These are phyloP conservation scores for Colletotrichum australisinense DNA, from an alignment of 2,329 filamentous ascomycete species.

Conservation along the genomic window DNA sequence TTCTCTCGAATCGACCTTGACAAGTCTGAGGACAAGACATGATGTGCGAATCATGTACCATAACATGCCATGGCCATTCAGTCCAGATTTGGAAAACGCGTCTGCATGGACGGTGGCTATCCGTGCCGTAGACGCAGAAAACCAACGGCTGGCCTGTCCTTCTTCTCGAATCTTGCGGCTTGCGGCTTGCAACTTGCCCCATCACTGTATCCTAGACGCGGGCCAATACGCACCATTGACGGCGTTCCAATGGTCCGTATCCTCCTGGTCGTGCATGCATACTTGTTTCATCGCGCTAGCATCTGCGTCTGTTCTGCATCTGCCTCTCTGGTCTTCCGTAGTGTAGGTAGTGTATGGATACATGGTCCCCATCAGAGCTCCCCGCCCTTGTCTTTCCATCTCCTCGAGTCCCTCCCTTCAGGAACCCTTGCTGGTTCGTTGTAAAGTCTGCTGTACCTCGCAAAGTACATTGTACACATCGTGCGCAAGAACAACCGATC, in stretches of 20 bases:
- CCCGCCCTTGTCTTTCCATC: background rate
- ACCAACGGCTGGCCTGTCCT: background rate
- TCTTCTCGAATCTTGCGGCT: background rate
- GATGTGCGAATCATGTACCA: background rate
- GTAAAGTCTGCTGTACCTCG: background rate
- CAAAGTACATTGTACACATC: conserved; percentile 13
- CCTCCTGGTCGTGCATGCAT: conserved; percentile 22
- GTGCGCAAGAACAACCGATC: background rate
- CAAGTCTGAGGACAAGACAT: background rate
- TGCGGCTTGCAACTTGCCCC: background rate
- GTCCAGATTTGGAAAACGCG: background rate
- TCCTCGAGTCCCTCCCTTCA: background rate
- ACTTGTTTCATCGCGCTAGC: conserved; percentile 34
- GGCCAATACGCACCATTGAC: conserved; percentile 19
- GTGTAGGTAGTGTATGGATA: background rate
- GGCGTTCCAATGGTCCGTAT: conserved; percentile 32
- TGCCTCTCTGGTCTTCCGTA: background rate
- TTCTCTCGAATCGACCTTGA: background rate
- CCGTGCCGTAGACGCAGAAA: background rate
- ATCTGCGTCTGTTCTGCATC: conserved; percentile 10
- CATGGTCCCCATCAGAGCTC: background rate
- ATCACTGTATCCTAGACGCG: conserved; percentile 13
- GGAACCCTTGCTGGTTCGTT: background rate
- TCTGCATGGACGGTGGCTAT: background rate
- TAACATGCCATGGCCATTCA: background rate